Base-by-base conservation (phyloP, 73 alveolate species). In the Paramecium sonneborni region DNA sequence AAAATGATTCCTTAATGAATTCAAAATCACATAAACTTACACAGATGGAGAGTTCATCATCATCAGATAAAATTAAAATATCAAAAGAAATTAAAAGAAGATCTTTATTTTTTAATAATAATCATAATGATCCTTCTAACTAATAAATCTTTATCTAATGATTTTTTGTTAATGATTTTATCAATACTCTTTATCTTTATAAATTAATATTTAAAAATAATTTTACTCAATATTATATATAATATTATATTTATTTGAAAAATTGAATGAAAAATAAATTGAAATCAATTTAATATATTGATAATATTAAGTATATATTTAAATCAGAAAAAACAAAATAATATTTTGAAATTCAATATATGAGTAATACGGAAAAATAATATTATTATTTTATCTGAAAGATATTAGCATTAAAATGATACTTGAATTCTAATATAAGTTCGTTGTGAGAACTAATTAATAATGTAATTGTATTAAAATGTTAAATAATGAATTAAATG, bases 401-500 rank as follows among this genome's bases (percentile, higher is more conserved):
- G n/a, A n/a, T n/a, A n/a, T n/a, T n/a, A n/a, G n/a, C n/a, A n/a
- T 39, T 39, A 43, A 9, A 5, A 3, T 18, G 30, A 14, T 52
- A 18, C n/a, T n/a, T 52, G 12, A 52, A n/a, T 52, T 5, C 43
- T 35, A 35, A 4, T 35, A 35, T 35, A 35, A 35, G 8, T 52
- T 52, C 1, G 14, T 21, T 18, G 12, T 52, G 68, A 52, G 68
- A 52, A 52, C 68, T 28, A 18, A 52, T 52, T 52, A 62, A 62
- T 62, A 62, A 62, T 24, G 84, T 3, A 32, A 62, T 62, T 62
- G 79, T 26, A 58, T 58, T 26, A 58, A 58, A 62, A 62, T 62
- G 84, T 26, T 62, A 62, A 62, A 62, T 62, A 26, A 26, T 62
- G 84, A 62, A 62, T 62, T 62, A 62, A 24, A 62, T 62, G 44